Evolutionary conservation across 2,329 filamentous ascomycete genomes (phyloP).

Genomic region (Apiospora kogelbergensis): DNA sequence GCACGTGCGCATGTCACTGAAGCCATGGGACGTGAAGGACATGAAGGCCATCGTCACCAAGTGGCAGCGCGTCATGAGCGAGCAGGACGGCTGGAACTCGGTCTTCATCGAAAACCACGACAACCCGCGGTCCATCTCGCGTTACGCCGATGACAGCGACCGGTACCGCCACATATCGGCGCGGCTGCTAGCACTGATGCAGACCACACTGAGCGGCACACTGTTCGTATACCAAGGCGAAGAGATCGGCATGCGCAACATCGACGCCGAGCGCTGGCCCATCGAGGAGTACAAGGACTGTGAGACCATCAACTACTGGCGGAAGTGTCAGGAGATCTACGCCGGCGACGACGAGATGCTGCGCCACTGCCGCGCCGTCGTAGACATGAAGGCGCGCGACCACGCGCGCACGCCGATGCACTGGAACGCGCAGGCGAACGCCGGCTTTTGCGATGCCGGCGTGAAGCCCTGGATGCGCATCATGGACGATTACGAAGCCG

Average conservation of each 20-base stretch:
- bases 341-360: slow-evolving; percentile 38
- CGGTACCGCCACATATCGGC: slow-evolving; percentile 48
- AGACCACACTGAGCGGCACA: slow-evolving; percentile 55
- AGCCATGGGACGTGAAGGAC: slow-evolving; percentile 44
- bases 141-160: slow-evolving; percentile 51
- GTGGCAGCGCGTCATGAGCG: slow-evolving; percentile 47
- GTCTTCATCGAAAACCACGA: slow-evolving; percentile 68
- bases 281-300: slow-evolving; percentile 60
- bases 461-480: slow-evolving; percentile 61
- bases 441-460: slow-evolving; percentile 58
- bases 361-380: slow-evolving; percentile 46
- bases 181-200: slow-evolving; percentile 59
- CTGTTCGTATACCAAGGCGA: slow-evolving; percentile 69
- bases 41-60: slow-evolving; percentile 38
- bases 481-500: slow-evolving; percentile 49
- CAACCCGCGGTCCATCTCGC: slow-evolving; percentile 57
- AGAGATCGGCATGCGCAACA: slow-evolving; percentile 64
- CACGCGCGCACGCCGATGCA: slow-evolving; percentile 69
- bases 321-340: slow-evolving; percentile 36
- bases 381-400: slow-evolving; percentile 63
- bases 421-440: slow-evolving; percentile 56
- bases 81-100: slow-evolving; percentile 60
- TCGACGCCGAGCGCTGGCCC: slow-evolving; percentile 57
- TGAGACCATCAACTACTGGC: slow-evolving; percentile 49
- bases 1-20: slow-evolving; percentile 42